A percentile compares a stretch with the other conserved stretches of the same genome.
These are phyloP conservation scores for Durotheca rogersii DNA, from an alignment of 495 filamentous ascomycete genomes.

Conservation along the genomic window DNA sequence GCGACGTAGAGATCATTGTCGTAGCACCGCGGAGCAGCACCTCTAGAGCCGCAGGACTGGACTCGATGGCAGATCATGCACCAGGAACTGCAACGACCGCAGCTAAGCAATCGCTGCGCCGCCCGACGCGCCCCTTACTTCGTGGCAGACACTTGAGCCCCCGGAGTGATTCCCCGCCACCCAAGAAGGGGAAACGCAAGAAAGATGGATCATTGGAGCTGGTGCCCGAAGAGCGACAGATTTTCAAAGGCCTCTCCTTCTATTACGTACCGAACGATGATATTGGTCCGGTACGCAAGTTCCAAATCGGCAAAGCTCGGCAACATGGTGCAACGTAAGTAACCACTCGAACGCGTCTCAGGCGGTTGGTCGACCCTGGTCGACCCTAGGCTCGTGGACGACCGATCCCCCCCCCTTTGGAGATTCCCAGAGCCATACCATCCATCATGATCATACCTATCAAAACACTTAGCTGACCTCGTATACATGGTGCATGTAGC, in stretches of 20 bases:
- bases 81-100: slow-evolving; percentile 4
- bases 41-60: neutral
- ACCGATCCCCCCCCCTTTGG: no score
- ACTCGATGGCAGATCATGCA: neutral
- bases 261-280: slow-evolving; percentile 84
- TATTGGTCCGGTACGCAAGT: slow-evolving; percentile 60
- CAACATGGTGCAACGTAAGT: slow-evolving; percentile 67
- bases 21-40: slow-evolving; percentile 14
- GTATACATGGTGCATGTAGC: no score
- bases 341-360: neutral
- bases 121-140: slow-evolving; percentile 20
- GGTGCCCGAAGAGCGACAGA: slow-evolving; percentile 59
- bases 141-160: slow-evolving; percentile 12
- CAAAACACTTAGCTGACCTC: no score
- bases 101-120: slow-evolving; percentile 13
- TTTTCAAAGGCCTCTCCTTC: slow-evolving; percentile 66
- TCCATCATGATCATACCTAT: no score
- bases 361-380: no score
- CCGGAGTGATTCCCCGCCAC: slow-evolving; percentile 21
- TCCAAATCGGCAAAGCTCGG: slow-evolving; percentile 71
- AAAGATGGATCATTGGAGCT: slow-evolving; percentile 37
- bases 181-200: slow-evolving; percentile 53
- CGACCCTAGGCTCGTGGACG: no score
- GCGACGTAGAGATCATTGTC: slow-evolving; percentile 24
- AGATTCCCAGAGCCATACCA: no score